phyloP scores from a whole-genome alignment of 2,329 filamentous ascomycete species.

The Talaromyces pinophilus region DNA sequence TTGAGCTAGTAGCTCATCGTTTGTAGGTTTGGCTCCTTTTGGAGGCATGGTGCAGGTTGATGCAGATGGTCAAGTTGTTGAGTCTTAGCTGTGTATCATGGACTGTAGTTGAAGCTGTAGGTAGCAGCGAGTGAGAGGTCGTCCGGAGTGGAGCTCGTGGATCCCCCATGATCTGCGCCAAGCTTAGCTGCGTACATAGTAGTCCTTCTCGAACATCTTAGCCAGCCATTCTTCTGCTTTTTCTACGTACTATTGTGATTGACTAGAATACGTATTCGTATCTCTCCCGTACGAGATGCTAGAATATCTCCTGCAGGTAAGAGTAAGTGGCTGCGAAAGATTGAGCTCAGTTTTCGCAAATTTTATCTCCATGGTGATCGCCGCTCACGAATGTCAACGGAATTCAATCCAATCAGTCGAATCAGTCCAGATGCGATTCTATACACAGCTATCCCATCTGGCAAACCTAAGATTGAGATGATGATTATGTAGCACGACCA shows the following conservation, averaged over 20 bases:
- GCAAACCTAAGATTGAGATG: background rate
- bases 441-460: background rate
- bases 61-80: background rate
- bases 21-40: slow-evolving; percentile 45
- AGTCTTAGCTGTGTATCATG: background rate
- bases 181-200: background rate
- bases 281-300: background rate
- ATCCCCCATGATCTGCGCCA: slow-evolving; percentile 12
- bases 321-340: background rate
- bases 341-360: background rate
- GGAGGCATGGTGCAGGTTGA: slow-evolving; percentile 34
- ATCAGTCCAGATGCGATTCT: background rate
- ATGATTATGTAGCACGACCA: background rate
- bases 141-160: slow-evolving; percentile 9
- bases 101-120: background rate
- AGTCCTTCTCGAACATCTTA: background rate
- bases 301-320: background rate
- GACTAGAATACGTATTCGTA: background rate
- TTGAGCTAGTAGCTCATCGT: slow-evolving; percentile 53
- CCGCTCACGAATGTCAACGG: background rate
- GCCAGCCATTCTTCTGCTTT: background rate
- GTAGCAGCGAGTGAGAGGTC: background rate
- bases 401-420: background rate
- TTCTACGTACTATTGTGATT: background rate
- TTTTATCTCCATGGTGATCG: background rate